Percentiles rank a stretch among this genome's conserved stretches.
These are phyloP conservation scores for Musa beccarii DNA, from an alignment of 176 grass and related monocot genomes.

Conservation along the genomic window DNA sequence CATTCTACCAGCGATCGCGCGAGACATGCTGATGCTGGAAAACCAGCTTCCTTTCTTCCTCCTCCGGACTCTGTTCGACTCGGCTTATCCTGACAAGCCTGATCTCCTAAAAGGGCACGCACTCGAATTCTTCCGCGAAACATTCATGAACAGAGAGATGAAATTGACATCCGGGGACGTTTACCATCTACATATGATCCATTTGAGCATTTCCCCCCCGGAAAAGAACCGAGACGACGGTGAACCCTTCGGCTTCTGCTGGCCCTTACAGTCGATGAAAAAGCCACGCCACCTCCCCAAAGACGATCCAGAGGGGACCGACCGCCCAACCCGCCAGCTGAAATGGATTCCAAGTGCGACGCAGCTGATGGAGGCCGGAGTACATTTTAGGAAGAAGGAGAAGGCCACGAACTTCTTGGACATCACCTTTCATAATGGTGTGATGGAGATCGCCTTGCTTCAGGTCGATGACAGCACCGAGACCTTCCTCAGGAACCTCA, in stretches of 20 bases:
- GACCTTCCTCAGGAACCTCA: constrained; percentile 16
- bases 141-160: too few relatives aligned
- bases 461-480: not conserved
- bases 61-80: constrained; percentile 5
- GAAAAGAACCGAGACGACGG: too few relatives aligned
- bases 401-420: not conserved
- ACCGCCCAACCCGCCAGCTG: too few relatives aligned
- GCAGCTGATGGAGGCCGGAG: constrained; percentile 19
- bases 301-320: too few relatives aligned
- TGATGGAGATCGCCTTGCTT: constrained; percentile 5
- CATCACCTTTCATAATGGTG: constrained; percentile 13
- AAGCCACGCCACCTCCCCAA: too few relatives aligned
- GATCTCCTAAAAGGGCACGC: not conserved
- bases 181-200: constrained; percentile 33
- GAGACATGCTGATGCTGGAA: constrained; percentile 33
- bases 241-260: too few relatives aligned
- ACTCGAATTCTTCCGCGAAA: too few relatives aligned
- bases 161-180: not conserved
- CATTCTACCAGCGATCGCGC: constrained; percentile 4
- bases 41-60: constrained; percentile 32
- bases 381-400: not conserved
- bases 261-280: too few relatives aligned
- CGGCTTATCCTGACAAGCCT: not conserved
- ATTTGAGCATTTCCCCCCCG: not conserved
- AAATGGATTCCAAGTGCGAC: not conserved